Percentiles rank a stretch among this genome's conserved stretches.
phyloP scores from a whole-genome alignment of 345 rosid species.

The Carallia pectinifolia region DNA sequence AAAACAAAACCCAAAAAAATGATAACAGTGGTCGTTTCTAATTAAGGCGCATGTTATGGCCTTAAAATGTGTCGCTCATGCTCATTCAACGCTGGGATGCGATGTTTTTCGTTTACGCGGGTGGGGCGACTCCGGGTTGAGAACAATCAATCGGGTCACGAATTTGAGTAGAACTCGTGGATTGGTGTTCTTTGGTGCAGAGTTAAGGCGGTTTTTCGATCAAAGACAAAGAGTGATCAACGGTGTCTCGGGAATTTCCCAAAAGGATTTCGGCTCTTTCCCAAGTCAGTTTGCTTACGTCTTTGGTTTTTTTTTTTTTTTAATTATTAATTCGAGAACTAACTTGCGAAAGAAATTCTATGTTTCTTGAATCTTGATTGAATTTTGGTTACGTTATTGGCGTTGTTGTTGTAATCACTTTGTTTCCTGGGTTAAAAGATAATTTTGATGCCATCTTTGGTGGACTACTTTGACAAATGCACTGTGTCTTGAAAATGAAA shows the following conservation, averaged over 20 bases:
- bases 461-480: too few relatives aligned
- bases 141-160: constrained; percentile 6
- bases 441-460: too few relatives aligned
- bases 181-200: constrained; percentile 16
- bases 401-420: too few relatives aligned
- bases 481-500: too few relatives aligned
- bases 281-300: constrained; percentile 39
- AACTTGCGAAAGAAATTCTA: too few relatives aligned
- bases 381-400: neutral
- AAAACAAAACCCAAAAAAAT: neutral
- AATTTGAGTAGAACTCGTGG: neutral
- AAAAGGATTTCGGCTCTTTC: constrained; percentile 37
- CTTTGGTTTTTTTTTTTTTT: neutral
- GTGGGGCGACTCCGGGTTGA: constrained; percentile 15
- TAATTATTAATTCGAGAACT: neutral
- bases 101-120: constrained; percentile 9
- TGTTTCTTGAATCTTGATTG: neutral
- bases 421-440: too few relatives aligned
- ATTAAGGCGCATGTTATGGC: constrained; percentile 23
- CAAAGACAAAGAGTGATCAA: constrained; percentile 7
- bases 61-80: constrained; percentile 3
- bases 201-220: constrained; percentile 16
- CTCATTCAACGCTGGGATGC: neutral
- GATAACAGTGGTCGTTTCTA: too few relatives aligned
- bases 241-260: constrained; percentile 24